These are phyloP conservation scores for Blastocrithidia nonstop DNA, from an alignment of 208 protist species.

Conservation along the genomic window DNA sequence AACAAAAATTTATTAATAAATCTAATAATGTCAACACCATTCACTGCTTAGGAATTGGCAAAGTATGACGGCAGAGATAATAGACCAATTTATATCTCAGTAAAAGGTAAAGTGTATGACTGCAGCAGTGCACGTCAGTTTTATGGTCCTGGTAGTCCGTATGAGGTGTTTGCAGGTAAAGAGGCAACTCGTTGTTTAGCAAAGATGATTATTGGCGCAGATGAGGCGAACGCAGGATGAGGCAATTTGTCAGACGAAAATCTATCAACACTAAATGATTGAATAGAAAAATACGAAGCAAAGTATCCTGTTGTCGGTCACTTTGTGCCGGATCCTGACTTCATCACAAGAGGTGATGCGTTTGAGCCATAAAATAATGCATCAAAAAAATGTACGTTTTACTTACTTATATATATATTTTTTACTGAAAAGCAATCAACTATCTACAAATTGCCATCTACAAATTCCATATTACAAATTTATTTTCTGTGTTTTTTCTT, in stretches of 20 bases:
- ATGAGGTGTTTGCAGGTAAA: conserved; percentile 67
- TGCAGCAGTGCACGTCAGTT: conserved; percentile 42
- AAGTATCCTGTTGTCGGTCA: conserved; percentile 63
- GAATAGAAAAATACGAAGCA: conserved; percentile 43
- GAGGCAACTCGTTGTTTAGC: conserved; percentile 59
- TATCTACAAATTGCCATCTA: not conserved
- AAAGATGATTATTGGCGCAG: conserved; percentile 69
- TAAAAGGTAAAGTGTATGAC: conserved; percentile 70
- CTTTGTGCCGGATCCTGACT: conserved; percentile 28
- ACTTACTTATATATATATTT: too few relatives aligned
- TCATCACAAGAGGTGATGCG: conserved; percentile 15
- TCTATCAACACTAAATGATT: conserved; percentile 50
- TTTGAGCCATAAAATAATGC: conserved; percentile 10
- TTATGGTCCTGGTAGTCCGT: conserved; percentile 59
- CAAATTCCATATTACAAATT: too few relatives aligned
- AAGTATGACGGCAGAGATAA: conserved; percentile 23
- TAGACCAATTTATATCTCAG: conserved; percentile 47
- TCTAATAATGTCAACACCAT: conserved; percentile 5
- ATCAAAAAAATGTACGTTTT: not conserved
- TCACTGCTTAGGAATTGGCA: conserved; percentile 31
- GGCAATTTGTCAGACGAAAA: conserved; percentile 42
- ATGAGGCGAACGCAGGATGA: conserved; percentile 67
- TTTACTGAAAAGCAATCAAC: not conserved
- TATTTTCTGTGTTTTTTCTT: conserved; percentile 4
- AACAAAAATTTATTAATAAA: too few relatives aligned